phyloP scores from a whole-genome alignment of 805 yeast species.

The Pichia membranifaciens region DNA sequence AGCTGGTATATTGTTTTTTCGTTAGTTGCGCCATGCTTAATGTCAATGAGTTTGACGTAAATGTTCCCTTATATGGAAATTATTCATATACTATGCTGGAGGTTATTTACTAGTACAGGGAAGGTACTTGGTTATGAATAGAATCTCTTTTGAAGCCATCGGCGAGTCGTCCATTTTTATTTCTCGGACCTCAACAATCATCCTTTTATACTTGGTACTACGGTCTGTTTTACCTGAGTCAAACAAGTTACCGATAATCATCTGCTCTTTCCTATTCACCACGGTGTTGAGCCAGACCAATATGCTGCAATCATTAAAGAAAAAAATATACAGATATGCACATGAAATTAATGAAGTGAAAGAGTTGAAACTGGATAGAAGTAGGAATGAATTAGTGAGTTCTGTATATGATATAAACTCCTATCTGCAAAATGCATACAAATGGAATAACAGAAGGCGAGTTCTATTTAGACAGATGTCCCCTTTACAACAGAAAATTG shows the following conservation, averaged over 20 bases:
- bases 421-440: constrained; percentile 36
- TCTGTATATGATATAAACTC: constrained; percentile 44
- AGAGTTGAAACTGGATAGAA: constrained; percentile 9
- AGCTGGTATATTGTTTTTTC: not conserved
- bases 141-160: not conserved
- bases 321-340: constrained; percentile 5
- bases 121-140: not conserved
- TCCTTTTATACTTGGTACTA: constrained; percentile 22
- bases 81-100: too few relatives aligned
- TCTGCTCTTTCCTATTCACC: constrained; percentile 27
- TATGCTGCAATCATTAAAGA: constrained; percentile 18
- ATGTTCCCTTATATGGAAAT: too few relatives aligned
- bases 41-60: too few relatives aligned
- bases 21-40: too few relatives aligned
- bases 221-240: constrained; percentile 9
- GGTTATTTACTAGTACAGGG: too few relatives aligned
- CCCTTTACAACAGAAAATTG: constrained; percentile 51
- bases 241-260: constrained; percentile 18
- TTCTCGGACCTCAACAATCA: constrained; percentile 26
- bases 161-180: constrained; percentile 24
- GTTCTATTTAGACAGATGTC: constrained; percentile 41
- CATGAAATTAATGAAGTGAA: constrained; percentile 7
- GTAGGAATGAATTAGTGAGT: constrained; percentile 27
- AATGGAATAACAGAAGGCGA: constrained; percentile 42
- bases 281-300: constrained; percentile 24